Percentiles rank a stretch among this genome's conserved stretches.
These are phyloP conservation scores for Smittium mucronatum DNA, from an alignment of 371 early-diverging fungal genomes.

Conservation along the genomic window DNA sequence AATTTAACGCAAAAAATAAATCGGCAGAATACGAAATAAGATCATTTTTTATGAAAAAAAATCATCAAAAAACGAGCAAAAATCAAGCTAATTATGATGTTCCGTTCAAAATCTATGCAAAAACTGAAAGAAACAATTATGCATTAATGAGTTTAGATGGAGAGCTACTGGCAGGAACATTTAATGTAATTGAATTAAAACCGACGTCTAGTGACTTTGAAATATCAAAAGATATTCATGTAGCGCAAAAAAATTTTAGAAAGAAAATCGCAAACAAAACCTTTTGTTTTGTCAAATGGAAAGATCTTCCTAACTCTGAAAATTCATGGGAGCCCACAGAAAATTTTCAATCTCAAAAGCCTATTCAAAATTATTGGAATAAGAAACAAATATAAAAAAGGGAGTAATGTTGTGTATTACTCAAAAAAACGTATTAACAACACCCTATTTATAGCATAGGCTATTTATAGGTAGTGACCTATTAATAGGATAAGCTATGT, in stretches of 20 bases:
- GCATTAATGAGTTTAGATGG: not conserved
- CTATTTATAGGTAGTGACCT: too few species aligned
- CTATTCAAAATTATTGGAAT: not conserved
- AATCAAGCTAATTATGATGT: not conserved
- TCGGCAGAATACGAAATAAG: not conserved
- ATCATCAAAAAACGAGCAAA: not conserved
- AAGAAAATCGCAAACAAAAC: not conserved
- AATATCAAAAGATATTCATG: not conserved
- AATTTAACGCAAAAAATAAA: not conserved
- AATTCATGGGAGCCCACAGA: not conserved
- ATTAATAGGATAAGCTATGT: too few species aligned
- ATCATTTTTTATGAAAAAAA: slow-evolving; percentile 3
- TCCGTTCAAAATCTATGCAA: not conserved
- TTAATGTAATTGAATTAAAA: not conserved
- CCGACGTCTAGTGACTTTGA: not conserved
- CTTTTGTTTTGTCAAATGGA: not conserved
- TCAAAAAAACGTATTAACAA: too few species aligned
- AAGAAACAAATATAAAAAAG: not conserved
- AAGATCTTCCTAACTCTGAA: not conserved
- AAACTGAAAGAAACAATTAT: not conserved
- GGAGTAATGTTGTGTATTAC: not conserved
- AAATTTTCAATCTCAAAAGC: not conserved
- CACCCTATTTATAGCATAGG: too few species aligned
- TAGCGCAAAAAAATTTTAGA: not conserved
- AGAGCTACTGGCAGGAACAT: not conserved